phyloP scores from a whole-genome alignment of 495 filamentous ascomycete genomes.

The Podospora appendiculata region DNA sequence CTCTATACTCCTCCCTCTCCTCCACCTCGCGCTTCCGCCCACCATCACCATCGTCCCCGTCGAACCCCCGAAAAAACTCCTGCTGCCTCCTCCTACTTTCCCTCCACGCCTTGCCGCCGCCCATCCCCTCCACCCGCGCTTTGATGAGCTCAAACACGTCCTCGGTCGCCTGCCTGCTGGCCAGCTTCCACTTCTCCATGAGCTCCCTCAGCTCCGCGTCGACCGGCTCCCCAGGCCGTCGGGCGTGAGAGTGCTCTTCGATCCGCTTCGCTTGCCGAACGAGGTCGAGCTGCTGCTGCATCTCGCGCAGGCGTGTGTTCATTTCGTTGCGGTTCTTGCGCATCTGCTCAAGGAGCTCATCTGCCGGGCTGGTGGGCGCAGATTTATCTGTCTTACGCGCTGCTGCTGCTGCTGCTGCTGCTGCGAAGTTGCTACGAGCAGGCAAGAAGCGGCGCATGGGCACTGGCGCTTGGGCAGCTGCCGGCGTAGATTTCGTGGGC shows the following conservation, averaged over 20 bases:
- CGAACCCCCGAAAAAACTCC: slow-evolving; percentile 2
- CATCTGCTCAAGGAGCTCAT: background rate
- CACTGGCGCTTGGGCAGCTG: too few relatives aligned
- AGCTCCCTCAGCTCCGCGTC: slow-evolving; percentile 15
- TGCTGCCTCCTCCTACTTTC: slow-evolving; percentile 9
- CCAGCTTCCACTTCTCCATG: slow-evolving; percentile 14
- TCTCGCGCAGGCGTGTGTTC: background rate
- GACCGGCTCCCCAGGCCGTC: background rate
- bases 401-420: too few relatives aligned
- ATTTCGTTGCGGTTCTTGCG: slow-evolving; percentile 2
- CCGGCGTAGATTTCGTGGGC: too few relatives aligned
- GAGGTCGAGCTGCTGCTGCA: slow-evolving; percentile 8
- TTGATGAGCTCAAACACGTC: slow-evolving; percentile 22
- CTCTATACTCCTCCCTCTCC: background rate
- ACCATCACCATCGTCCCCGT: background rate
- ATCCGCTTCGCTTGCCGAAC: slow-evolving; percentile 16
- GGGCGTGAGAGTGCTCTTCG: slow-evolving; percentile 2
- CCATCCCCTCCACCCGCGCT: slow-evolving; percentile 19
- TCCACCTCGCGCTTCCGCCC: background rate
- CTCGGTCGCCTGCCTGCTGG: slow-evolving; percentile 20
- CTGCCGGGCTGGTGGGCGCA: background rate
- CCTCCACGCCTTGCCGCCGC: slow-evolving; percentile 19
- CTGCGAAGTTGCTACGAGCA: too few relatives aligned
- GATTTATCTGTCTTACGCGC: too few relatives aligned
- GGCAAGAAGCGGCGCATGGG: too few relatives aligned